Evolutionary conservation across 1,284 basidiomycete genomes (phyloP).

Genomic region (Ustilago bromivora): DNA sequence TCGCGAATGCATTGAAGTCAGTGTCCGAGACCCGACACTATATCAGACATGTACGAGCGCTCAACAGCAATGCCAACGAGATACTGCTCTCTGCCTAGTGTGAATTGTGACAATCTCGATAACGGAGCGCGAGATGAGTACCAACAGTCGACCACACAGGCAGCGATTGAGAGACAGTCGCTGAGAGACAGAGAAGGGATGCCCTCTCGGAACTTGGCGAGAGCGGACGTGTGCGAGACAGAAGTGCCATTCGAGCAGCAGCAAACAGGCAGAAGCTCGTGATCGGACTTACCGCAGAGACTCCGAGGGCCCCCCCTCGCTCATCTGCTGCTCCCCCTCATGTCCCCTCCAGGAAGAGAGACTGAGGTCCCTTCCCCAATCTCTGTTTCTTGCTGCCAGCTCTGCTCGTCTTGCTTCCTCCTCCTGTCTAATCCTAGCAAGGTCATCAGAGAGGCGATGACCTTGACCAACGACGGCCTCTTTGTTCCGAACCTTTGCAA

Average conservation of each 20-base stretch:
- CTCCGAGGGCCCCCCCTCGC: no score
- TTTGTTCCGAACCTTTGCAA: neutral
- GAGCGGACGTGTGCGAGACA: neutral
- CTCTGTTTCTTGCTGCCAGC: neutral
- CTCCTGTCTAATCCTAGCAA: no score
- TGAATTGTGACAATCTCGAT: slow-evolving; percentile 24
- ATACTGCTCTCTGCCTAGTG: neutral
- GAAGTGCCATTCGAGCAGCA: neutral
- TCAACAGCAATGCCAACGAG: no score
- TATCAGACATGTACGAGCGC: no score
- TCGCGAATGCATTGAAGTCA: no score
- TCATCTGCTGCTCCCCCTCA: no score
- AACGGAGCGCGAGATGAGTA: slow-evolving; percentile 15
- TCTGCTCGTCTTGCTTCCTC: neutral
- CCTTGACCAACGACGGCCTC: neutral
- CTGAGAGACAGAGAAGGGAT: neutral
- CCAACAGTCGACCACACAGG: neutral
- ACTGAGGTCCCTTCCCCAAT: neutral
- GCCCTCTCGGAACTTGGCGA: slow-evolving; percentile 13
- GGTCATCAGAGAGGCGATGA: no score
- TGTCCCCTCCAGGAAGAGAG: neutral
- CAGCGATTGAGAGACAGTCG: neutral
- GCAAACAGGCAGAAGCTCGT: neutral
- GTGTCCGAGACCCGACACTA: no score
- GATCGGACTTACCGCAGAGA: no score